Evolutionary conservation across 2,329 filamentous ascomycete species (phyloP).

Genomic region (Xylariaceae sp.): DNA sequence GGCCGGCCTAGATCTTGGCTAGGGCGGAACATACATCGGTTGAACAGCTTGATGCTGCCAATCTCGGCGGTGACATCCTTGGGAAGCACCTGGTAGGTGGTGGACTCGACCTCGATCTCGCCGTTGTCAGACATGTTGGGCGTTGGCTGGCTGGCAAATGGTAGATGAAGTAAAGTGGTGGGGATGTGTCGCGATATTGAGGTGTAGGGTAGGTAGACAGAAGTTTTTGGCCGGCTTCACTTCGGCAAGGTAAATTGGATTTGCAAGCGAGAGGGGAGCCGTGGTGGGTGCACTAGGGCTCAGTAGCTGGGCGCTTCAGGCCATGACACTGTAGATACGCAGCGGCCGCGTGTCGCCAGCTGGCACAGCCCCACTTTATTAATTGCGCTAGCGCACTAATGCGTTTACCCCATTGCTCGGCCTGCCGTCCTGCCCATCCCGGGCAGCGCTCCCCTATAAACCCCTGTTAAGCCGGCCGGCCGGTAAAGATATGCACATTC

Average conservation of each 20-base stretch:
- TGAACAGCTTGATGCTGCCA: conserved; percentile 79
- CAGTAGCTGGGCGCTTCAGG: not conserved
- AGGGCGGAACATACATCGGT: conserved; percentile 41
- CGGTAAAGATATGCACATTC: too few species aligned
- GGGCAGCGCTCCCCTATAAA: too few species aligned
- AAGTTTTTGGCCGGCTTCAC: conserved; percentile 32
- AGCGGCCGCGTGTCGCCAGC: not conserved
- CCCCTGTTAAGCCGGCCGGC: too few species aligned
- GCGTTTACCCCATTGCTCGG: too few species aligned
- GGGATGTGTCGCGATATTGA: conserved; percentile 33
- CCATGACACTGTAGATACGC: not conserved
- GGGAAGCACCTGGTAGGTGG: conserved; percentile 63
- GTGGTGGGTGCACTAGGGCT: conserved; percentile 25
- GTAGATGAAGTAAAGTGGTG: conserved; percentile 28
- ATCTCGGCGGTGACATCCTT: conserved; percentile 74
- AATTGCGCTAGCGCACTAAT: not conserved
- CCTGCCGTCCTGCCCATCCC: too few species aligned
- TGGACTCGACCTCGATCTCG: conserved; percentile 73
- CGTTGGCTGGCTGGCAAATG: conserved; percentile 20
- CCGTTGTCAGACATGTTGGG: conserved; percentile 72
- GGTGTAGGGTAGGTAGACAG: conserved; percentile 24
- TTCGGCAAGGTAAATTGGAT: conserved; percentile 22
- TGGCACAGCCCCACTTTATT: not conserved
- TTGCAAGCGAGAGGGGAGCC: conserved; percentile 20
- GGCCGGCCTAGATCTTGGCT: conserved; percentile 23